These are phyloP conservation scores for Auriscalpium microsporum DNA, from an alignment of 768 basidiomycete species.

Conservation along the genomic window DNA sequence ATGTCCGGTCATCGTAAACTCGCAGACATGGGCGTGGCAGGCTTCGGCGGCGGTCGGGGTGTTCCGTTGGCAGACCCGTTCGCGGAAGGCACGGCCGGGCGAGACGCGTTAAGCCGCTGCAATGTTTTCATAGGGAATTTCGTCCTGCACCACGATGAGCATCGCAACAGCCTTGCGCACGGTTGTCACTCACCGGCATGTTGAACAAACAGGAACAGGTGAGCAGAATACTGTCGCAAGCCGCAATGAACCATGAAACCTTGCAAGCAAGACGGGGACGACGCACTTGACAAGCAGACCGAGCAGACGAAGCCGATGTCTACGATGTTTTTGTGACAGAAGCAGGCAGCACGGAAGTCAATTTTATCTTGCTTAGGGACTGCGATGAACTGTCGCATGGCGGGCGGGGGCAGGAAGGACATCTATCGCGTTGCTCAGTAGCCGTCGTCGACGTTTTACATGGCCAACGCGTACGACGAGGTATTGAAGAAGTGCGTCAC, in stretches of 20 bases:
- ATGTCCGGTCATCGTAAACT: slow-evolving; percentile 5
- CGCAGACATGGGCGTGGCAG: slow-evolving; percentile 9
- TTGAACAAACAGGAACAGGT: slow-evolving; percentile 88
- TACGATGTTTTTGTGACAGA: slow-evolving; percentile 96
- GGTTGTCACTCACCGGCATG: slow-evolving; percentile 64
- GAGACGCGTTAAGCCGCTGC: slow-evolving; percentile 63
- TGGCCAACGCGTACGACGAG: slow-evolving; percentile 48
- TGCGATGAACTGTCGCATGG: slow-evolving; percentile 67
- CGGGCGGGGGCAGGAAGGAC: slow-evolving; percentile 65
- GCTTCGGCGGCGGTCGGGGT: slow-evolving; percentile 9
- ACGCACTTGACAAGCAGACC: slow-evolving; percentile 93
- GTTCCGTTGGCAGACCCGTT: slow-evolving; percentile 10
- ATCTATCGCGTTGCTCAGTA: slow-evolving; percentile 45
- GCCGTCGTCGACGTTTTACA: background rate
- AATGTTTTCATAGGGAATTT: slow-evolving; percentile 94
- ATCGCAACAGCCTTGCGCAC: slow-evolving; percentile 1
- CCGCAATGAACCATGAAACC: background rate
- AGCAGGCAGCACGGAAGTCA: slow-evolving; percentile 96
- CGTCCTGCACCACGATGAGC: slow-evolving; percentile 43
- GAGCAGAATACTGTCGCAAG: slow-evolving; percentile 74
- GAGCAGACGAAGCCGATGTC: slow-evolving; percentile 98
- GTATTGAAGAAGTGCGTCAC: slow-evolving; percentile 87
- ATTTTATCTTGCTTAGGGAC: slow-evolving; percentile 92
- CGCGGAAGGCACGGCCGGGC: slow-evolving; percentile 16
- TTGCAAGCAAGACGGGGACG: background rate